phyloP scores from a whole-genome alignment of 257 asterid species.

The Lavandula angustifolia region DNA sequence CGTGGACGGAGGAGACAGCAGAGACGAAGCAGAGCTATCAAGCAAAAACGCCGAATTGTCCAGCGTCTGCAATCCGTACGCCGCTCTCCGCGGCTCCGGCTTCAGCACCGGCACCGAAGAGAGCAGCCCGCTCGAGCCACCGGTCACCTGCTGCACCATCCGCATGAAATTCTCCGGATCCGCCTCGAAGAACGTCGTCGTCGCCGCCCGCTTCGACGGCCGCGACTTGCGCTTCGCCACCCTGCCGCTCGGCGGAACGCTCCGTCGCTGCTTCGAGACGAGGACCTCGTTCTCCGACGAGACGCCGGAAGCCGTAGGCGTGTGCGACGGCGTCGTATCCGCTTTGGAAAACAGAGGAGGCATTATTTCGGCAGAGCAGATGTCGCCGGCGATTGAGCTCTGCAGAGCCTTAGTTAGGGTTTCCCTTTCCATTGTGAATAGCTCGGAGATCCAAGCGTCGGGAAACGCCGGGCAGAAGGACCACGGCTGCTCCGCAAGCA shows the following conservation, averaged over 20 bases:
- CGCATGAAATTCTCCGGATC: conserved; percentile 55
- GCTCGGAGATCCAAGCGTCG: conserved; percentile 61
- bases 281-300: conserved; percentile 52
- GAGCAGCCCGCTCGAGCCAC: conserved; percentile 24
- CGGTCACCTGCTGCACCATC: conserved; percentile 66
- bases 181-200: conserved; percentile 50
- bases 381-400: conserved; percentile 38
- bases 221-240: conserved; percentile 72
- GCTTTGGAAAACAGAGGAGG: conserved; percentile 36
- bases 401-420: conserved; percentile 54
- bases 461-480: conserved; percentile 42
- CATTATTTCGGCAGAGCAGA: conserved; percentile 33
- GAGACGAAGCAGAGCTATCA: conserved; percentile 28
- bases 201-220: conserved; percentile 50
- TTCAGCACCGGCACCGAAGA: conserved; percentile 19
- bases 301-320: conserved; percentile 58
- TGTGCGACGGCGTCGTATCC: conserved; percentile 37
- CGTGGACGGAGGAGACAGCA: conserved; percentile 22
- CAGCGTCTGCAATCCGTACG: conserved; percentile 38
- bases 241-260: conserved; percentile 47
- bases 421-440: conserved; percentile 50
- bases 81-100: conserved; percentile 29
- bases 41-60: conserved; percentile 42
- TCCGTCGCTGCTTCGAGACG: conserved; percentile 37
- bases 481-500: conserved; percentile 58